These are phyloP conservation scores for Recurvomyces mirabilis DNA, from an alignment of 495 filamentous ascomycete species.

Conservation along the genomic window DNA sequence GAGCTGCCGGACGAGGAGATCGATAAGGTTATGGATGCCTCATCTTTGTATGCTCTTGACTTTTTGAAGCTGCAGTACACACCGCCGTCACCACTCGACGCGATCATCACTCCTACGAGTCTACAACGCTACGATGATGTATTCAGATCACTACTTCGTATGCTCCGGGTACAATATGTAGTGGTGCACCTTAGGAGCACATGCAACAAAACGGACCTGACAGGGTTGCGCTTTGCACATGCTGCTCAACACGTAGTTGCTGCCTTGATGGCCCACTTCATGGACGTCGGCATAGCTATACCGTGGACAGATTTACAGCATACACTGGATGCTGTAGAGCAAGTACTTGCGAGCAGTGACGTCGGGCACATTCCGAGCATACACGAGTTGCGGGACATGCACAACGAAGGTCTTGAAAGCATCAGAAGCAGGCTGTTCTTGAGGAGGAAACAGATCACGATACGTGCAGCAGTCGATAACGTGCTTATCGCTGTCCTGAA, in stretches of 20 bases:
- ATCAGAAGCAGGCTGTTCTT: slow-evolving; percentile 68
- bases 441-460: slow-evolving; percentile 54
- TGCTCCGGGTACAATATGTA: slow-evolving; percentile 70
- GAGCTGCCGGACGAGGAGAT: slow-evolving; percentile 66
- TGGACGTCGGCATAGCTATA: slow-evolving; percentile 58
- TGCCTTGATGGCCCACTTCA: slow-evolving; percentile 59
- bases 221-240: slow-evolving; percentile 51
- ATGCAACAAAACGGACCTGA: too few species aligned
- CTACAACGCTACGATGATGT: slow-evolving; percentile 73
- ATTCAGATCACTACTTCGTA: slow-evolving; percentile 65
- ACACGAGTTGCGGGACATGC: slow-evolving; percentile 55
- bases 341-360: slow-evolving; percentile 35
- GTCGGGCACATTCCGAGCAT: too few species aligned
- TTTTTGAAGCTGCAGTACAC: slow-evolving; percentile 81
- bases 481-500: slow-evolving; percentile 59
- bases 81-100: slow-evolving; percentile 58
- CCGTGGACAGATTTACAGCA: slow-evolving; percentile 60
- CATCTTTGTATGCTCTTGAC: slow-evolving; percentile 74
- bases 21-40: slow-evolving; percentile 63
- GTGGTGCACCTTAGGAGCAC: slow-evolving; percentile 62
- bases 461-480: slow-evolving; percentile 63
- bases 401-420: slow-evolving; percentile 65
- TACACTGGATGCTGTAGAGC: slow-evolving; percentile 53
- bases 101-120: slow-evolving; percentile 55
- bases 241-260: slow-evolving; percentile 70